Percentiles rank a stretch among this genome's conserved stretches.
Conservation (phyloP, 371 early-diverging fungal species). For the Basidiobolus meristosporus region DNA sequence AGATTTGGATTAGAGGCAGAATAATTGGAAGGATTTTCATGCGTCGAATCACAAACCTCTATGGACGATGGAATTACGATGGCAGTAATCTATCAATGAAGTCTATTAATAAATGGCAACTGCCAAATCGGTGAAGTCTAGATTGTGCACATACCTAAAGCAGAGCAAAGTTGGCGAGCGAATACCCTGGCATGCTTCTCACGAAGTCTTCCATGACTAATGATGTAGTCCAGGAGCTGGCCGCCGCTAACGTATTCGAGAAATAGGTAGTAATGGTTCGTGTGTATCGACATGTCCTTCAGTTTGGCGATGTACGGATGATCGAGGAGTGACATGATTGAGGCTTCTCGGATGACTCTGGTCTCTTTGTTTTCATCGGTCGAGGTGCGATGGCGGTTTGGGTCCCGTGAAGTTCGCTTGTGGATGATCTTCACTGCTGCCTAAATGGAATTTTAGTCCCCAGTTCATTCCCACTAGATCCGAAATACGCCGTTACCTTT, state of each 20-base stretch:
- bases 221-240: conserved; percentile 74
- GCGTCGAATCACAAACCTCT: too few relatives aligned
- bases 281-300: conserved; percentile 63
- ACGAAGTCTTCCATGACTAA: conserved; percentile 69
- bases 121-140: too few relatives aligned
- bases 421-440: conserved; percentile 76
- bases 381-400: conserved; percentile 17
- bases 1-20: neutral
- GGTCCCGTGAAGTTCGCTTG: conserved; percentile 12
- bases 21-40: neutral
- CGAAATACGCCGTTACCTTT: conserved; percentile 33
- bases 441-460: too few relatives aligned
- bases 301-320: conserved; percentile 78
- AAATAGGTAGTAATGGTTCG: conserved; percentile 78
- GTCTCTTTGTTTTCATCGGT: conserved; percentile 60
- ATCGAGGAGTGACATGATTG: conserved; percentile 75
- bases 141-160: conserved; percentile 14
- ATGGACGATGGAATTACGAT: neutral
- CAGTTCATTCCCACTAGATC: too few relatives aligned
- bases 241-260: conserved; percentile 83
- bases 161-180: conserved; percentile 81
- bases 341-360: conserved; percentile 62
- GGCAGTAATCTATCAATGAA: neutral
- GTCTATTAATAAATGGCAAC: too few relatives aligned
- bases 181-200: conserved; percentile 79